These are phyloP conservation scores for Quercus tomentella DNA, from an alignment of 331 rosid genomes.

Conservation along the genomic window DNA sequence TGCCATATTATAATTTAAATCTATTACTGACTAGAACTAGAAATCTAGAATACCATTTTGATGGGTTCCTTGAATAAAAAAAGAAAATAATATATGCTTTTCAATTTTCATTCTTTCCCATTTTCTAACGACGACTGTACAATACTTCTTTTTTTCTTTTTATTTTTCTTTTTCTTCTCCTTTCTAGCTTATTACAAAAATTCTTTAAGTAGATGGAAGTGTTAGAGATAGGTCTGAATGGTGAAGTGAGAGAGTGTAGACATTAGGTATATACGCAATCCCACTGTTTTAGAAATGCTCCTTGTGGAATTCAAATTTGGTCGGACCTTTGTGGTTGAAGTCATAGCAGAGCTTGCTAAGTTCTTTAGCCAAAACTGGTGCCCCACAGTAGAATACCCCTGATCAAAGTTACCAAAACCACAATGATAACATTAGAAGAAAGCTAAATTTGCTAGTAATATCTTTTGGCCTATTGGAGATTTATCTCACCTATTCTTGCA, in stretches of 20 bases:
- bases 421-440: slow-evolving; percentile 7
- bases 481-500: slow-evolving; percentile 79
- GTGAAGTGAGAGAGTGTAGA: slow-evolving; percentile 17
- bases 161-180: slow-evolving; percentile 7
- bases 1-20: not conserved
- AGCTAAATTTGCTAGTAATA: not conserved
- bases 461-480: slow-evolving; percentile 2
- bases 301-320: slow-evolving; percentile 97
- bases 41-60: slow-evolving; percentile 3
- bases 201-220: slow-evolving; percentile 16
- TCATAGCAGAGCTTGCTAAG: slow-evolving; percentile 86
- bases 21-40: not conserved
- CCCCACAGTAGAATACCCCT: slow-evolving; percentile 99
- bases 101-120: not conserved
- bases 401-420: slow-evolving; percentile 25
- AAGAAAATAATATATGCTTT: not conserved
- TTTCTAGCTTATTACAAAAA: slow-evolving; percentile 32
- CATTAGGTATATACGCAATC: not conserved
- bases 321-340: slow-evolving; percentile 88
- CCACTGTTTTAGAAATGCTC: slow-evolving; percentile 72
- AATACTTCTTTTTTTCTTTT: slow-evolving; percentile 7
- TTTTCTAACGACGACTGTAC: slow-evolving; percentile 40
- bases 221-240: slow-evolving; percentile 6
- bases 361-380: slow-evolving; percentile 96
- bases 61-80: not conserved